Conservation (phyloP, 2,329 filamentous ascomycete genomes). For the Magnaporthiopsis poae region DNA sequence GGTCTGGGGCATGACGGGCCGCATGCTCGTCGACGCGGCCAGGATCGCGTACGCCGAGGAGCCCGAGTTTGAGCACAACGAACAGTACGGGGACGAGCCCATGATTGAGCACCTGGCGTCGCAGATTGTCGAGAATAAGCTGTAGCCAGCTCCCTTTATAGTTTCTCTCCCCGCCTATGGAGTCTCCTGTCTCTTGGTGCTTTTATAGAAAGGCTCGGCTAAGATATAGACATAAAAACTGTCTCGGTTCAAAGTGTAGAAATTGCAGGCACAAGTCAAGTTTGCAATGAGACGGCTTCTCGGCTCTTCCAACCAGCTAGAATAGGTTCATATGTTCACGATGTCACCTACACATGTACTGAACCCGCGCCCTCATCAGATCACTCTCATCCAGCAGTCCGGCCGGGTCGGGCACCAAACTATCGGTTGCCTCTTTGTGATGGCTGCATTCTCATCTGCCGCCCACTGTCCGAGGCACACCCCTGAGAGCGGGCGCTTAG, state of each 20-base stretch:
- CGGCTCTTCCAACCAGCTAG: no score
- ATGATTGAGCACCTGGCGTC: slow-evolving; percentile 37
- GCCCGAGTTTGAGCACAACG: slow-evolving; percentile 70
- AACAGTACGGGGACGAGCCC: slow-evolving; percentile 41
- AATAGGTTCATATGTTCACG: no score
- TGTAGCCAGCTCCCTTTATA: neutral
- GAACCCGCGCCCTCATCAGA: neutral
- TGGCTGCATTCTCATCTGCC: no score
- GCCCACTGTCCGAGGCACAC: no score
- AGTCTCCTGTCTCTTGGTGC: no score
- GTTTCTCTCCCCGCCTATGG: no score
- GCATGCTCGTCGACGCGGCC: slow-evolving; percentile 81
- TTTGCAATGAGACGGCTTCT: no score
- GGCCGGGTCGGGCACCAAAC: no score
- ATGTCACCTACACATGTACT: neutral
- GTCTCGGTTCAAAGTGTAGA: no score
- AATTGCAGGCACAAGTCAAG: no score
- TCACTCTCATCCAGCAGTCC: no score
- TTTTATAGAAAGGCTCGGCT: neutral
- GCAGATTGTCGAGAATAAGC: slow-evolving; percentile 7
- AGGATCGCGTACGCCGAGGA: slow-evolving; percentile 71
- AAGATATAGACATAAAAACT: neutral
- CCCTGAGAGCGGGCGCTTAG: slow-evolving; percentile 32
- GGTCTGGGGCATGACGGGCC: slow-evolving; percentile 90
- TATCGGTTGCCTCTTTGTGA: no score